Conservation (phyloP, 192 early-diverging fungal species). For the Glomus cerebriforme region DNA sequence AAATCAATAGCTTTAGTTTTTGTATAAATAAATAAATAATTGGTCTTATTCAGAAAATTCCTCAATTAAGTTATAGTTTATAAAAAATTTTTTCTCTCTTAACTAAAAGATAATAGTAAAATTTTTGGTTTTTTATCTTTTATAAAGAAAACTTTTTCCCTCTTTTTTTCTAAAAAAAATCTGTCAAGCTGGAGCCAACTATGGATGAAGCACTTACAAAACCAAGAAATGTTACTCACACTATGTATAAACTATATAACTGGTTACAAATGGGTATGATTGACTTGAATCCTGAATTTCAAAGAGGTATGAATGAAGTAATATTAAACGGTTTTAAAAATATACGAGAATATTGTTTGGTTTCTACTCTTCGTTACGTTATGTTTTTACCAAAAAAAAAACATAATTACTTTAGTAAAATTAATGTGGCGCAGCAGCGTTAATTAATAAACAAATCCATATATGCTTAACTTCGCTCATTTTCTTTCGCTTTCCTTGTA, state of each 20-base stretch:
- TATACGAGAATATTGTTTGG: not conserved
- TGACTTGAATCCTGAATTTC: slow-evolving; percentile 32
- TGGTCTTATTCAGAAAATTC: not conserved
- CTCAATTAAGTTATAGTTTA: too few relatives aligned
- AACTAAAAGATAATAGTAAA: not conserved
- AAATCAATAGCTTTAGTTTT: not conserved
- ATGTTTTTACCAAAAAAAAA: not conserved
- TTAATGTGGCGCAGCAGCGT: not conserved
- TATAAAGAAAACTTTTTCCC: not conserved
- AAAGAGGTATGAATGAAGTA: slow-evolving; percentile 22
- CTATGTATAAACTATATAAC: slow-evolving; percentile 30
- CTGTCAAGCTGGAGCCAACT: not conserved
- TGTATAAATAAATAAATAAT: not conserved
- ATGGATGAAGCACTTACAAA: slow-evolving; percentile 33
- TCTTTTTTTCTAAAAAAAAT: not conserved
- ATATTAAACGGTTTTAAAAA: not conserved
- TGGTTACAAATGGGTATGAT: slow-evolving; percentile 34
- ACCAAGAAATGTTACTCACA: slow-evolving; percentile 34
- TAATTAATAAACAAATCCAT: not conserved
- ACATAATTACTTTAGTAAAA: not conserved
- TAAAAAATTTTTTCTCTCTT: too few relatives aligned
- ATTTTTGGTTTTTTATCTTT: too few relatives aligned
- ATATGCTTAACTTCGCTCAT: not conserved
- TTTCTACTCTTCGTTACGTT: not conserved
- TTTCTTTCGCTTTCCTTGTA: not conserved